Percentiles rank a stretch among this genome's conserved stretches.
phyloP scores from a whole-genome alignment of 768 basidiomycete genomes.

The Podaxis sp. region DNA sequence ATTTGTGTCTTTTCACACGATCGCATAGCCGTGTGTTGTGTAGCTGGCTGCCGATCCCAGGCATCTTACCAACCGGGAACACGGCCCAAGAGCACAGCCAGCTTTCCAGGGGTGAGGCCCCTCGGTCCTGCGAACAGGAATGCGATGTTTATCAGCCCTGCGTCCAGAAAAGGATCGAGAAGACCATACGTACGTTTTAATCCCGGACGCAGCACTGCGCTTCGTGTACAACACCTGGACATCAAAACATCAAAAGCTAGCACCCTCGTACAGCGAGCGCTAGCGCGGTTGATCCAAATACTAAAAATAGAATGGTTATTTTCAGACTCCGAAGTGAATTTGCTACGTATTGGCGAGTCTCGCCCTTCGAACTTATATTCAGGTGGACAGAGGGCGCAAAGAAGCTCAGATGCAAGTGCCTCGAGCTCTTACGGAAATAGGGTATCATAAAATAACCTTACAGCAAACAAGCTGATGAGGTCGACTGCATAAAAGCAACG shows the following conservation, averaged over 20 bases:
- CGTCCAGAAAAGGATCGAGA: no score
- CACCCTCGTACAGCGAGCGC: neutral
- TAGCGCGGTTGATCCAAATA: neutral
- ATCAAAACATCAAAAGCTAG: neutral
- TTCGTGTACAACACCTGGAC: neutral
- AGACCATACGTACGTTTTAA: no score
- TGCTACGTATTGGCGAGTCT: no score
- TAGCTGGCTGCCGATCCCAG: no score
- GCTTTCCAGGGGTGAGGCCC: no score
- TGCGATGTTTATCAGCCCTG: no score
- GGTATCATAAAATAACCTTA: neutral
- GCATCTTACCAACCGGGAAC: no score
- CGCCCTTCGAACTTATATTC: neutral
- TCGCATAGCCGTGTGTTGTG: neutral
- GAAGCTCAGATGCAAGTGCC: neutral
- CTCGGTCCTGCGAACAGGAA: no score
- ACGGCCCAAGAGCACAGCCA: no score
- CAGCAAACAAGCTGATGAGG: neutral
- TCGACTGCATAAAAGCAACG: slow-evolving; percentile 13
- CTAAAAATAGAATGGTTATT: neutral
- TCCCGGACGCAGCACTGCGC: neutral
- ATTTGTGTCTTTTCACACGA: no score
- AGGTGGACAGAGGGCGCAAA: neutral
- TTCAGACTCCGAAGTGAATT: neutral
- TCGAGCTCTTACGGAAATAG: neutral